Conservation (phyloP, 176 grass and related monocot genomes). For the Eleusine indica region DNA sequence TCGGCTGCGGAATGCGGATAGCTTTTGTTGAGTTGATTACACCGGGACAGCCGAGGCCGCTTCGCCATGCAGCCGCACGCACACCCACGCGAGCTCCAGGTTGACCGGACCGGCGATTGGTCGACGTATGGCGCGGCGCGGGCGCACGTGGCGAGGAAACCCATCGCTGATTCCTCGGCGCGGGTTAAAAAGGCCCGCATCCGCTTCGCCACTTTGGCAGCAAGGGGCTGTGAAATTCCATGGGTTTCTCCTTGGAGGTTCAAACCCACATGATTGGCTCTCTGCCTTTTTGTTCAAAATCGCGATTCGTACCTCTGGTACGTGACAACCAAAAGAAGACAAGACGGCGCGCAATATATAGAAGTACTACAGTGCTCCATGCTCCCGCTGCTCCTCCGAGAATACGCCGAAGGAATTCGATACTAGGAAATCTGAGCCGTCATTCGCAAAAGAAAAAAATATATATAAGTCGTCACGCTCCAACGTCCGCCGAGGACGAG, state of each 20-base stretch:
- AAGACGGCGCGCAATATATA: not conserved
- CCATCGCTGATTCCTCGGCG: not conserved
- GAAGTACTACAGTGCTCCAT: not conserved
- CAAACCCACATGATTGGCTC: slow-evolving; percentile 19
- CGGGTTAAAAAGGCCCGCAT: not conserved
- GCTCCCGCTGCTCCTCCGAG: not conserved
- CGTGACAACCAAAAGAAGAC: not conserved
- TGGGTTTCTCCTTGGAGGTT: not conserved
- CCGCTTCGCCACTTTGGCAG: not conserved
- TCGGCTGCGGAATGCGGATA: too few species aligned
- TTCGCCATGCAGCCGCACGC: not conserved
- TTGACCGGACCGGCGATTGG: not conserved
- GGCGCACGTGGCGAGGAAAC: not conserved
- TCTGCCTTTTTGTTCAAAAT: not conserved
- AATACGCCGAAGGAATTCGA: not conserved
- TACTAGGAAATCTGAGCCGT: too few species aligned
- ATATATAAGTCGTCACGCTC: too few species aligned
- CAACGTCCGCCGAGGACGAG: not conserved
- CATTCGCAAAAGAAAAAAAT: too few species aligned
- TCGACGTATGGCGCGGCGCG: not conserved
- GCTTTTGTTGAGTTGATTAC: not conserved
- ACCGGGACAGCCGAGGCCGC: not conserved
- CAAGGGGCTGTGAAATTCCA: too few species aligned
- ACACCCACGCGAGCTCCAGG: not conserved
- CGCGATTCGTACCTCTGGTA: not conserved